These are phyloP conservation scores for Lanmaoa pseudosensibilis DNA, from an alignment of 768 basidiomycete species.

Conservation along the genomic window DNA sequence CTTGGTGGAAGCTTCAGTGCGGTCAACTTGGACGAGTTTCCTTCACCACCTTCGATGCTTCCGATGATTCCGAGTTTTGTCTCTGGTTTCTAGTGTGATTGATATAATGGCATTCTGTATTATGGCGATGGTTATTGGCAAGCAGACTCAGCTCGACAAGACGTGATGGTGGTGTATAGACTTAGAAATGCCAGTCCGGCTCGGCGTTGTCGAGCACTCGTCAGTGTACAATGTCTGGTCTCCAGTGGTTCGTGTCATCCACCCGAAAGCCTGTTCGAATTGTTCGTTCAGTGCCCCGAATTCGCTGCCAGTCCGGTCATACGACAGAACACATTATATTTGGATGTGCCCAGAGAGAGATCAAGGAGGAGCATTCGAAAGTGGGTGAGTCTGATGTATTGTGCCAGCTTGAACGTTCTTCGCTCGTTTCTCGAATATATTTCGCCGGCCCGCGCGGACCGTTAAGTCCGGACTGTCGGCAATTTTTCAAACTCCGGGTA, in stretches of 20 bases:
- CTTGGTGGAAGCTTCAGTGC: conserved; percentile 40
- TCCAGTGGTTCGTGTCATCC: not conserved
- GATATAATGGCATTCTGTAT: not conserved
- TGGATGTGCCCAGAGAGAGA: too few species aligned
- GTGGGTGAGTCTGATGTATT: too few species aligned
- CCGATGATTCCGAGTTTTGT: conserved; percentile 33
- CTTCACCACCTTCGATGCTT: conserved; percentile 40
- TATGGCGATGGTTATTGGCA: not conserved
- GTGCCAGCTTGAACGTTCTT: too few species aligned
- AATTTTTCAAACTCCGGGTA: too few species aligned
- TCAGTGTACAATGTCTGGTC: not conserved
- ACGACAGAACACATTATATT: too few species aligned
- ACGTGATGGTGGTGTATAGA: not conserved
- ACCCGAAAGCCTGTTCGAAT: too few species aligned
- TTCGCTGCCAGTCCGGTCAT: too few species aligned
- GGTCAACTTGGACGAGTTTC: conserved; percentile 48
- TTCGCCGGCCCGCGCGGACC: too few species aligned
- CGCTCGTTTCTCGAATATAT: too few species aligned
- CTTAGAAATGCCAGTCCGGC: not conserved
- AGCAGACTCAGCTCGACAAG: not conserved
- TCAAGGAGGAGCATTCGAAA: too few species aligned
- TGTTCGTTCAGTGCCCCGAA: too few species aligned
- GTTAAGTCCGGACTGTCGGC: too few species aligned
- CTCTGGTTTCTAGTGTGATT: conserved; percentile 22
- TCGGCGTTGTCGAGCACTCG: not conserved